Conservation (phyloP, 106 monocot genomes). For the Apostasia shenzhenica region DNA sequence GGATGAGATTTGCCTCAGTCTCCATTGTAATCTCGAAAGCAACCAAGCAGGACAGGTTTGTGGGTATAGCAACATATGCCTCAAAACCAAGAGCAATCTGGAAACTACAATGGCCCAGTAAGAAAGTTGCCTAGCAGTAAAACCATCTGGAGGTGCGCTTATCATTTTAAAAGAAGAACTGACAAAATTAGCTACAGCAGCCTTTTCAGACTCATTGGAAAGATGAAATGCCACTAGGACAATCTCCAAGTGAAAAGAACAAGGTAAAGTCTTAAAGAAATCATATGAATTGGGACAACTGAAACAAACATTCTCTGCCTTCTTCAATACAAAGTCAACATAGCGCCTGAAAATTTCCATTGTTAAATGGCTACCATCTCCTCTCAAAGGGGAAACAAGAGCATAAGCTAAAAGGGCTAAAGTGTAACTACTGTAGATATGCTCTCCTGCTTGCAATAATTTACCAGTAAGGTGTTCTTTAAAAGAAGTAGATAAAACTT, state of each 20-base stretch:
- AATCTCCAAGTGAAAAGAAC: conserved; percentile 81
- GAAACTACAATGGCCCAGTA: conserved; percentile 76
- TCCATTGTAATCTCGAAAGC: conserved; percentile 60
- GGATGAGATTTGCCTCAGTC: conserved; percentile 43
- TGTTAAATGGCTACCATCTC: conserved; percentile 23
- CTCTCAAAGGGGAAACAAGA: conserved; percentile 36
- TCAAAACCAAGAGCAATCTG: conserved; percentile 61
- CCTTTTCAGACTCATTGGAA: conserved; percentile 50
- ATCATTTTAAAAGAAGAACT: conserved; percentile 43
- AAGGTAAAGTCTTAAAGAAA: conserved; percentile 51
- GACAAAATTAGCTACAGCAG: conserved; percentile 35
- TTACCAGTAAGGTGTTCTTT: conserved; percentile 67
- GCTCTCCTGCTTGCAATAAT: conserved; percentile 52
- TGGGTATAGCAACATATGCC: conserved; percentile 72
- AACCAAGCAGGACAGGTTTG: conserved; percentile 73
- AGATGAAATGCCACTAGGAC: conserved; percentile 80
- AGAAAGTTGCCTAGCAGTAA: conserved; percentile 48
- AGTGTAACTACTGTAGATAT: conserved; percentile 55
- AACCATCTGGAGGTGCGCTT: conserved; percentile 29
- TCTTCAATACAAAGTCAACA: conserved; percentile 45
- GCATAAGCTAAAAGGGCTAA: conserved; percentile 65
- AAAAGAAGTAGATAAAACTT: conserved; percentile 37
- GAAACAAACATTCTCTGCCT: conserved; percentile 23
- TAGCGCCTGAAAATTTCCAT: conserved; percentile 39
- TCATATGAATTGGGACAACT: conserved; percentile 33